Base-by-base conservation (phyloP, 2,329 filamentous ascomycete genomes). In the Aspergillus uvarum region DNA sequence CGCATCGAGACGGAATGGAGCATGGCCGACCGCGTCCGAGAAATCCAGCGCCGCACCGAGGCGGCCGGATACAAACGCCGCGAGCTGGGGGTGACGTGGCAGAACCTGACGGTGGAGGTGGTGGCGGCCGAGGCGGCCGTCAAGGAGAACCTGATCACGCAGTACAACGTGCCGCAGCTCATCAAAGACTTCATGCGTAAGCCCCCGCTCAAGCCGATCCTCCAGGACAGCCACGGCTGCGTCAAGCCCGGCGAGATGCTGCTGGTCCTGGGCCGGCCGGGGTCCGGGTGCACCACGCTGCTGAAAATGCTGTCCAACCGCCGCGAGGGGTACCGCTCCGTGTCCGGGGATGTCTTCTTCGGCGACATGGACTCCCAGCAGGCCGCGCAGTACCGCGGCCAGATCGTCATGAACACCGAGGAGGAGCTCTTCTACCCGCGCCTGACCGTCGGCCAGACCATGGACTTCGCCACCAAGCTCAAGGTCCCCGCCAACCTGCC, bases 161-260 rank as follows among this genome's bases (percentile, higher is more conserved):
- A 83, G 63, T 83, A 81, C 76, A 84, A 83, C 68, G 71, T 86
- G 2, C 77, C 80, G 31, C 78, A 81, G 24, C 73, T 81, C 16
- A 63, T 83, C 63, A 81, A 78, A 63, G 85, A 86, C 65, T 78
- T 75, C 60, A 77, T 76, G 63, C 77, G 76, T 26, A 85, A 84
- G 67, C 81, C 84, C 0, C 84, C 87, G 0, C 73, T 88, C 35
- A 84, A 83, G 65, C 87, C 85, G 0, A 86, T 91, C 42, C 73
- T 91, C 47, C 82, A 88, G 55, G 80, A 84, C 65, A 84, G 81
- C 59, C 83, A 86, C 67, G 88, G 88, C 10, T 89, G 86, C 64
- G 85, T 91, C 47, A 87, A 87, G 70, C 87, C 88, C 0, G 89
- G 87, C n/a, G 87, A 90, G 71, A 89, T 90, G 88, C 74, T 89